Conservation (phyloP, 345 rosid genomes). For the Psidium friedrichsthalianum region DNA sequence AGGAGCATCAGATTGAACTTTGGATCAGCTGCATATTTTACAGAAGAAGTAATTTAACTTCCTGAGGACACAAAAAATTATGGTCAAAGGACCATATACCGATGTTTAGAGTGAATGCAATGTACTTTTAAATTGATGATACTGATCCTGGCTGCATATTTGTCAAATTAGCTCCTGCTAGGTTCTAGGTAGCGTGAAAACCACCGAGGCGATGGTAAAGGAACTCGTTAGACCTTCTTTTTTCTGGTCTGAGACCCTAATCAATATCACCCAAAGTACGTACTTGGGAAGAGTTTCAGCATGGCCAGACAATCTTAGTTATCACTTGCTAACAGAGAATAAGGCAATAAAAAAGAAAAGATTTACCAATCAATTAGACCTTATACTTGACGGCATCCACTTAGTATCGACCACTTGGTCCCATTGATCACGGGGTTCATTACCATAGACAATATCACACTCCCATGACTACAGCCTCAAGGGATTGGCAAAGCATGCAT, state of each 20-base stretch:
- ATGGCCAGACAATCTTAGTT: too few relatives aligned
- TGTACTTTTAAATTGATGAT: neutral
- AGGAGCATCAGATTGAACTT: neutral
- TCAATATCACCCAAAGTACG: neutral
- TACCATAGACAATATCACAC: neutral
- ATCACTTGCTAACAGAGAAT: too few relatives aligned
- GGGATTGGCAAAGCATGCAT: neutral
- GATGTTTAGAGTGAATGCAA: neutral
- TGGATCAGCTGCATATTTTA: neutral
- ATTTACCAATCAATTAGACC: too few relatives aligned
- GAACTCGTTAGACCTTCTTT: neutral
- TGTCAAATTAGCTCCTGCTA: neutral
- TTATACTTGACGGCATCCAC: too few relatives aligned
- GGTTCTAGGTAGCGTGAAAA: neutral
- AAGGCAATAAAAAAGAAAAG: too few relatives aligned
- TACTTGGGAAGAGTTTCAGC: too few relatives aligned
- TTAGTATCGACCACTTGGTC: too few relatives aligned
- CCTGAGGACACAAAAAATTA: neutral
- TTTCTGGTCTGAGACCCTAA: too few relatives aligned
- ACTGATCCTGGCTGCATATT: neutral
- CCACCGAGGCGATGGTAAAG: neutral
- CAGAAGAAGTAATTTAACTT: neutral
- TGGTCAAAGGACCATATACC: neutral
- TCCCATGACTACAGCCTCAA: neutral
- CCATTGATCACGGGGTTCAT: too few relatives aligned